Evolutionary conservation across 2,329 filamentous ascomycete species (phyloP).

Genomic region (Blastomyces silverae): DNA sequence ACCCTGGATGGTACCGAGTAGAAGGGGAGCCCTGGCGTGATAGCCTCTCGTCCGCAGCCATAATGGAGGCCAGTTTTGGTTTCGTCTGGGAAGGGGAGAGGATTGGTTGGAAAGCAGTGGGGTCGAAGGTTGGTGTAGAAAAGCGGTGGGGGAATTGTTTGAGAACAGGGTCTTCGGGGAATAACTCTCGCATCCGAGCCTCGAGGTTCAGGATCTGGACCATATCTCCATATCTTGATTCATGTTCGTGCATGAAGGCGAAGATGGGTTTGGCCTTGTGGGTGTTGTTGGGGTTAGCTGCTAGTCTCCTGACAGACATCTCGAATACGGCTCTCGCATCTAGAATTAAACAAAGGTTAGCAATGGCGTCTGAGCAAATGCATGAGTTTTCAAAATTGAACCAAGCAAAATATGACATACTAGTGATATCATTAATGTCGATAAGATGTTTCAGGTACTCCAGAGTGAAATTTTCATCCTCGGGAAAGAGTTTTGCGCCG

Average conservation of each 20-base stretch:
- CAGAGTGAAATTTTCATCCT: constrained; percentile 86
- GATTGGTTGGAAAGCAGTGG: constrained; percentile 71
- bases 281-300: constrained; percentile 66
- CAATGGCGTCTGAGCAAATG: background rate
- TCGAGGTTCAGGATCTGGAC: constrained; percentile 86
- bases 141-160: constrained; percentile 70
- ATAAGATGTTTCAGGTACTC: constrained; percentile 96
- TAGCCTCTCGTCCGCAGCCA: constrained; percentile 22
- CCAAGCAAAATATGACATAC: constrained; percentile 49
- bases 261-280: constrained; percentile 78
- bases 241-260: constrained; percentile 88
- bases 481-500: constrained; percentile 85
- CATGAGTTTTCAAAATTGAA: background rate
- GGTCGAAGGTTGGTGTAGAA: constrained; percentile 67
- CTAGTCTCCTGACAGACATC: constrained; percentile 77
- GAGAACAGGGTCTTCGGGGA: constrained; percentile 75
- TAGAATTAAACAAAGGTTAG: constrained; percentile 32
- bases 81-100: constrained; percentile 76
- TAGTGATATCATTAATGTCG: constrained; percentile 84
- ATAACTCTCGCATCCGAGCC: constrained; percentile 87
- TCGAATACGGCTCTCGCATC: constrained; percentile 95
- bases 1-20: constrained; percentile 25
- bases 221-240: constrained; percentile 88
- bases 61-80: constrained; percentile 36
- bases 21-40: constrained; percentile 34